Evolutionary conservation across 495 filamentous ascomycete genomes (phyloP).

Genomic region (Hypoxylon rickii): DNA sequence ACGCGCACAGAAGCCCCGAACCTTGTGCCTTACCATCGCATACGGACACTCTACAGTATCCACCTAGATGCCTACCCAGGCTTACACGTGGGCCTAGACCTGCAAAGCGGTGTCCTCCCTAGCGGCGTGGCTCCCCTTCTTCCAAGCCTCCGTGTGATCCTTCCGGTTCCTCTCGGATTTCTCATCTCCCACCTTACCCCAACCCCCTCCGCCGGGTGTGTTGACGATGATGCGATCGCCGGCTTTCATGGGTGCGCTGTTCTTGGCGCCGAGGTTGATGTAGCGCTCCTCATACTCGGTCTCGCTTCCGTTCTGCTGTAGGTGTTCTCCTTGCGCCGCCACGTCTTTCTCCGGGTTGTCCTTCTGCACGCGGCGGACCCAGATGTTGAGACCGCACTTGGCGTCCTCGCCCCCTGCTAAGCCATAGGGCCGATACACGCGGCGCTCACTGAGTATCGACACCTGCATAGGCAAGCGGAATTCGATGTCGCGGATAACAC

Average conservation of each 20-base stretch:
- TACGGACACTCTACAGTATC: too few relatives aligned
- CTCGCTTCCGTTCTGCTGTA: slow-evolving; percentile 37
- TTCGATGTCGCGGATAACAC: slow-evolving; percentile 92
- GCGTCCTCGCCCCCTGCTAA: slow-evolving; percentile 85
- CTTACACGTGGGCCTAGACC: slow-evolving; percentile 32
- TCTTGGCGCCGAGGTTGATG: slow-evolving; percentile 92
- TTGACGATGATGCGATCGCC: slow-evolving; percentile 81
- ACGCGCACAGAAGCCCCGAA: too few relatives aligned
- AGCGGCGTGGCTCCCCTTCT: slow-evolving; percentile 61
- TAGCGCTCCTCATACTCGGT: slow-evolving; percentile 63
- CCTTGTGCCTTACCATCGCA: too few relatives aligned
- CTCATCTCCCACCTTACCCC: slow-evolving; percentile 64
- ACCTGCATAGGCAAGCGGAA: slow-evolving; percentile 88
- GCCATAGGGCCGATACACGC: slow-evolving; percentile 88
- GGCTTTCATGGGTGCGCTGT: slow-evolving; percentile 81
- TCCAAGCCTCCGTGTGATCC: slow-evolving; percentile 65
- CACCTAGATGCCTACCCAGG: not conserved
- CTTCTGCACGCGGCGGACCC: slow-evolving; percentile 72
- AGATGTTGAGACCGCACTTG: slow-evolving; percentile 79
- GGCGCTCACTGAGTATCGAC: slow-evolving; percentile 83
- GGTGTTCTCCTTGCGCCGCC: slow-evolving; percentile 35
- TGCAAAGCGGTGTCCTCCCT: slow-evolving; percentile 59
- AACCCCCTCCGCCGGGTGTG: slow-evolving; percentile 76
- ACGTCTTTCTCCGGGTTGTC: slow-evolving; percentile 50
- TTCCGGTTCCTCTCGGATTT: slow-evolving; percentile 45